Evolutionary conservation across 176 grass and related monocot genomes (phyloP).

Genomic region (Oryza meyeriana): DNA sequence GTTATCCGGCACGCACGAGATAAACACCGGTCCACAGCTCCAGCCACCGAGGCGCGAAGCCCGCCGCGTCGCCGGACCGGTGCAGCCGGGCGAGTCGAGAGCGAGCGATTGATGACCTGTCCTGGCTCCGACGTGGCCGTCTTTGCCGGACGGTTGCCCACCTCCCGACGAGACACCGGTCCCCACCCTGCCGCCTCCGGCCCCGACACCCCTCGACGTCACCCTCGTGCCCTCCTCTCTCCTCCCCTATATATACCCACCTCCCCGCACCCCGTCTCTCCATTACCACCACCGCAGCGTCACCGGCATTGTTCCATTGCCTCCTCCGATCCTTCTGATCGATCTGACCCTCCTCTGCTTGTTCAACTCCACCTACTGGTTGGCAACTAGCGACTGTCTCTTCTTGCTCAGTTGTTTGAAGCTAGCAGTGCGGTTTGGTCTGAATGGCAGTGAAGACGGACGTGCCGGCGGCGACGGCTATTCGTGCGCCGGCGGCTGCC

Average conservation of each 20-base stretch:
- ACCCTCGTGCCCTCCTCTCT: constrained; percentile 34
- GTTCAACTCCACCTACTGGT: not conserved
- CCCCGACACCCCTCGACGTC: constrained; percentile 57
- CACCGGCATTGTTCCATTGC: constrained; percentile 1
- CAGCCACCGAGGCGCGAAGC: not conserved
- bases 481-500: not conserved
- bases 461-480: constrained; percentile 35
- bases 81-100: too few species aligned
- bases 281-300: not conserved
- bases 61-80: constrained; percentile 32
- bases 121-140: constrained; percentile 22
- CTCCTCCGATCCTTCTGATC: not conserved
- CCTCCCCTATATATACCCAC: constrained; percentile 40
- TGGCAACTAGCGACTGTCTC: not conserved
- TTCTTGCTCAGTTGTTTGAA: not conserved
- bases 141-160: constrained; percentile 53
- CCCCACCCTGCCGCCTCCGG: constrained; percentile 41
- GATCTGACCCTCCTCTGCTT: not conserved
- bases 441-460: constrained; percentile 67
- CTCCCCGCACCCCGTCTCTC: not conserved
- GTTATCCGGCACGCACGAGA: constrained; percentile 1
- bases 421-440: not conserved
- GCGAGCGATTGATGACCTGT: constrained; percentile 9
- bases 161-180: constrained; percentile 58
- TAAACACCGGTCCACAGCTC: not conserved